Conservation (phyloP, 2,329 filamentous ascomycete species). For the Fusarium agapanthi region DNA sequence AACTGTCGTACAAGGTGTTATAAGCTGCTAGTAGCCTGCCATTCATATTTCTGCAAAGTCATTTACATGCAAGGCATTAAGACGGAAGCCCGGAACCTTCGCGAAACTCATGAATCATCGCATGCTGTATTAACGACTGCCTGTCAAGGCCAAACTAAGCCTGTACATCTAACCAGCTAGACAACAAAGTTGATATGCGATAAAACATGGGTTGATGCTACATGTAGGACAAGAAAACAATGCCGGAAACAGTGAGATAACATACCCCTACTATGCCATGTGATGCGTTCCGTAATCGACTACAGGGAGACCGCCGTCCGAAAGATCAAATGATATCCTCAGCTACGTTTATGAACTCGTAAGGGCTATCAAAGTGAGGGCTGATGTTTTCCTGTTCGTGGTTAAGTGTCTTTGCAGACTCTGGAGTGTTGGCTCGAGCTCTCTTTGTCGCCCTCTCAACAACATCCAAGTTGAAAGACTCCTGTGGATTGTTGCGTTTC, state of each 20-base stretch:
- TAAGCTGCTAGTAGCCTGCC: constrained; percentile 3
- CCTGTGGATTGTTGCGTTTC: constrained; percentile 11
- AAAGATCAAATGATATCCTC: not conserved
- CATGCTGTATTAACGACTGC: not conserved
- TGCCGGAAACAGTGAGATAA: not conserved
- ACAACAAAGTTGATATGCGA: not conserved
- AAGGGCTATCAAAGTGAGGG: constrained; percentile 37
- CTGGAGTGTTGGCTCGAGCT: constrained; percentile 48
- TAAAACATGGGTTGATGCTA: not conserved
- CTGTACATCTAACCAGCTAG: not conserved
- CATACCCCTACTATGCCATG: not conserved
- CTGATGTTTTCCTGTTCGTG: constrained; percentile 53
- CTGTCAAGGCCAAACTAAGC: not conserved
- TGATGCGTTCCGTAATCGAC: not conserved
- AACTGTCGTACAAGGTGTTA: constrained; percentile 8
- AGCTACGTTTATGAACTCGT: constrained; percentile 6
- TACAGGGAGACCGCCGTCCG: not conserved
- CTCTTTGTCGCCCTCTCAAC: constrained; percentile 56
- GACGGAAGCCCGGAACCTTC: constrained; percentile 5
- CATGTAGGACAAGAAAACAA: not conserved
- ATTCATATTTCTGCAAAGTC: not conserved
- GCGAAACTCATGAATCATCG: not conserved
- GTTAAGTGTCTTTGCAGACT: constrained; percentile 55
- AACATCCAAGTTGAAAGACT: constrained; percentile 11
- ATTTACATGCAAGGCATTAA: not conserved